Evolutionary conservation across 345 rosid species (phyloP).

Genomic region (Excoecaria cochinchinensis): DNA sequence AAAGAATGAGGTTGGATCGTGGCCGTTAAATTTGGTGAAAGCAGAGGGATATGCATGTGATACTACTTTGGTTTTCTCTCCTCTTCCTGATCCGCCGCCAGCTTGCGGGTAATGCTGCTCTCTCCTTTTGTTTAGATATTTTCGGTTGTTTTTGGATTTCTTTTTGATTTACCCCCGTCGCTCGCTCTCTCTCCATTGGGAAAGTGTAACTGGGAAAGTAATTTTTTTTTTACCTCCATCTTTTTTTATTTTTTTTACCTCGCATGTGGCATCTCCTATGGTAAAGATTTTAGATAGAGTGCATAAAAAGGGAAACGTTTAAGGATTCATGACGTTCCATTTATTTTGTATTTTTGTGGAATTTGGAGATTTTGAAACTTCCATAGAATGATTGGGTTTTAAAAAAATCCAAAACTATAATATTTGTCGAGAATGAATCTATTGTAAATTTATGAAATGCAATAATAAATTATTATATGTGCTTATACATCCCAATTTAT

Average conservation of each 20-base stretch:
- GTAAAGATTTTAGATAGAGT: not conserved
- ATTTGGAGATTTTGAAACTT: not conserved
- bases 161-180: not conserved
- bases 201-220: too few species aligned
- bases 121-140: not conserved
- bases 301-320: not conserved
- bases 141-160: not conserved
- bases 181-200: not conserved
- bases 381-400: too few species aligned
- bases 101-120: not conserved
- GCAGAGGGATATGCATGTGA: constrained; percentile 19
- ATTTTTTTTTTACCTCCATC: not conserved
- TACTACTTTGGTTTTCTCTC: constrained; percentile 10
- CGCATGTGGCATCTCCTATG: not conserved
- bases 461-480: too few species aligned
- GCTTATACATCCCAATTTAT: too few species aligned
- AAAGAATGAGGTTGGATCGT: not conserved
- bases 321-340: not conserved
- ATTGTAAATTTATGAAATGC: too few species aligned
- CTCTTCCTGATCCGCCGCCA: constrained; percentile 31
- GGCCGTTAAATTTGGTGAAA: constrained; percentile 7
- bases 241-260: not conserved
- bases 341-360: not conserved
- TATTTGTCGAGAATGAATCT: too few species aligned
- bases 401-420: too few species aligned